Evolutionary conservation across 306 rosid genomes (phyloP), one percentile per base, ranked within the genome.

Genomic region (Abrus pulchellus): DNA sequence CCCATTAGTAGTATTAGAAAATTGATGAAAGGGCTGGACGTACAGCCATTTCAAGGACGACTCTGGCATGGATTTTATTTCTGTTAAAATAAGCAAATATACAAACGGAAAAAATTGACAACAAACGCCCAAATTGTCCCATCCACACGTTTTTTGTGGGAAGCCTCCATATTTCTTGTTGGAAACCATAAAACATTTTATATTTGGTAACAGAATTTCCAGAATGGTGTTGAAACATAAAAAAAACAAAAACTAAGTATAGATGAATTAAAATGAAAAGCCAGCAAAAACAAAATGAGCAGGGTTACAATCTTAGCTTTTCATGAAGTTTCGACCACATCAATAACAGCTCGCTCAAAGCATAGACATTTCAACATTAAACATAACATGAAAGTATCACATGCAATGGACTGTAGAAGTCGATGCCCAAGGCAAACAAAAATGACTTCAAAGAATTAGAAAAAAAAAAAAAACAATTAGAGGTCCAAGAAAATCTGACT

Each of bases 21-120:
- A 77, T 82, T 9, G 13, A 56, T 64, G 76, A 80, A 83, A 75
- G 72, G 86, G 65, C 80, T 63, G 80, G 13, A 38, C 63, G 75
- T 50, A 59, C 81, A 82, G 80, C 85, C 83, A 68, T 76, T 85
- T 80, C 85, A 80, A 79, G 87, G 83, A 77, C 11, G 77, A 85
- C 87, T 61, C 85, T 76, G 40, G 55, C 79, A 83, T 54, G 63
- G 52, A 80, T 80, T 79, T 76, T 60, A 44, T 60, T 62, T 70
- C 45, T 65, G 74, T 14, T 61, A 82, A 72, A 76, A 20, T 3
- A 72, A 74, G 33, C 48, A 84, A 76, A 45, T 66, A 41, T 82
- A 67, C 33, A 54, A 78, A 79, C n/a, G 67, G 28, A 38, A 60
- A 12, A 73, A 43, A 71, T 49, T 32, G 82, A 48, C 57, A 48